These are phyloP conservation scores for Zelopaecilomyces penicillatus DNA, from an alignment of 2,329 filamentous ascomycete genomes.

Conservation along the genomic window DNA sequence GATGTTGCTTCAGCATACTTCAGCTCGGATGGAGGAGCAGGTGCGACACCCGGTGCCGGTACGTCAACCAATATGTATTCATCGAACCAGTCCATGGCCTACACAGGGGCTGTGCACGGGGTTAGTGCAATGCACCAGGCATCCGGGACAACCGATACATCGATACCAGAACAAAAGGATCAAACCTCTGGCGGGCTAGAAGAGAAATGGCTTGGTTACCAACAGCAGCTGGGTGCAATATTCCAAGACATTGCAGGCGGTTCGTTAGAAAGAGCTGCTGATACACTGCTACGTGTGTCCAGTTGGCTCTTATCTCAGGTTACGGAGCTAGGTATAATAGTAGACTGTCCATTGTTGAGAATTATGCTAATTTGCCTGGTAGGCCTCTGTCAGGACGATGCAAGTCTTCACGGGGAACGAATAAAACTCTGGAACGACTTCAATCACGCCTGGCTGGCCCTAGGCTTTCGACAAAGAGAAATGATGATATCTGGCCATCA, in stretches of 20 bases:
- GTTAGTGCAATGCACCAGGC: conserved; percentile 37
- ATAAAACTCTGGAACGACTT: conserved; percentile 89
- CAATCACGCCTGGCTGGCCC: conserved; percentile 81
- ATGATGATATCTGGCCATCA: conserved; percentile 54
- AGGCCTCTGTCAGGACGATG: conserved; percentile 82
- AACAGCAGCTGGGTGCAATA: conserved; percentile 53
- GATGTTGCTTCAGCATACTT: conserved; percentile 63
- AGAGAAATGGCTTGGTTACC: conserved; percentile 60
- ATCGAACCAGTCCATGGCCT: conserved; percentile 50
- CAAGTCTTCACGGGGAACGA: conserved; percentile 63
- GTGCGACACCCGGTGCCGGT: conserved; percentile 45
- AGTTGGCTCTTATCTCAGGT: conserved; percentile 50
- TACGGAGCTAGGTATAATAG: conserved; percentile 40
- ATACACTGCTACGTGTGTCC: conserved; percentile 44
- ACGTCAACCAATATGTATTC: conserved; percentile 55
- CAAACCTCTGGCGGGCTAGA: conserved; percentile 50
- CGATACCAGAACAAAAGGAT: conserved; percentile 48
- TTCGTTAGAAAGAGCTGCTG: conserved; percentile 40
- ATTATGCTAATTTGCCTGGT: conserved; percentile 14
- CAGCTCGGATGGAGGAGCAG: conserved; percentile 29
- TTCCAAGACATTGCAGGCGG: conserved; percentile 61
- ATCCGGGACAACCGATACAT: conserved; percentile 30
- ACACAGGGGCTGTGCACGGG: conserved; percentile 37
- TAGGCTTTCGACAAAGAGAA: conserved; percentile 78
- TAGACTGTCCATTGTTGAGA: too few species aligned